Evolutionary conservation across 371 early-diverging fungal genomes (phyloP).

Genomic region (Syncephalis plumigaleata): DNA sequence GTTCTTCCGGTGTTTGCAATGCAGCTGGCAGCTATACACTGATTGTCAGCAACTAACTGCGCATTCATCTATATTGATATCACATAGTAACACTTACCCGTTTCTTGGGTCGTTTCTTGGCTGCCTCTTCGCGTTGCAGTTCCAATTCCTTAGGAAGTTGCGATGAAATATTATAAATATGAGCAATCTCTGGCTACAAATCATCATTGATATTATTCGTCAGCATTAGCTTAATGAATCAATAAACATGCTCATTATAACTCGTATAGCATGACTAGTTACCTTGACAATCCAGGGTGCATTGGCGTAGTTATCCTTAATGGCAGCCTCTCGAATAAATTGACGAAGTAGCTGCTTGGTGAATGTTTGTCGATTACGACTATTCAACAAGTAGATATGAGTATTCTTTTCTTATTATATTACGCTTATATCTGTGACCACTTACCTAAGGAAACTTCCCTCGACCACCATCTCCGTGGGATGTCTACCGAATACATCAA

Average conservation of each 20-base stretch:
- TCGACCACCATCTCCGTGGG: too few relatives aligned
- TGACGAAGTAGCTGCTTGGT: constrained; percentile 2
- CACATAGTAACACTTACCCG: background rate
- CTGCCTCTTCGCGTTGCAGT: background rate
- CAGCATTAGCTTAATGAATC: background rate
- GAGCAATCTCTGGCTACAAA: background rate
- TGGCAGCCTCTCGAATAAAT: constrained; percentile 1
- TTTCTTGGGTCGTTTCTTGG: constrained; percentile 2
- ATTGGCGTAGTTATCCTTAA: constrained; percentile 1
- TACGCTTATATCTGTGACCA: too few relatives aligned
- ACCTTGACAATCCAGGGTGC: constrained; percentile 4
- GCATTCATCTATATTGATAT: background rate
- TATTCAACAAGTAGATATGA: too few relatives aligned
- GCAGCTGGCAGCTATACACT: background rate
- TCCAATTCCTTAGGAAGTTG: constrained; percentile 3
- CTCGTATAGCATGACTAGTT: too few relatives aligned
- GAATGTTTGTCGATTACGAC: constrained; percentile 1
- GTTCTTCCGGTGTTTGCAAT: background rate
- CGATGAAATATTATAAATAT: constrained; percentile 1
- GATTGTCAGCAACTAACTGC: too few relatives aligned
- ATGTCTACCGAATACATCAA: too few relatives aligned
- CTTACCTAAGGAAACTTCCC: too few relatives aligned
- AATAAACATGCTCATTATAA: background rate
- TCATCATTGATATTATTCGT: background rate
- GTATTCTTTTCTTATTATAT: too few relatives aligned